Base-by-base conservation (phyloP, 495 filamentous ascomycete species). In the Penicillium cinerascens region DNA sequence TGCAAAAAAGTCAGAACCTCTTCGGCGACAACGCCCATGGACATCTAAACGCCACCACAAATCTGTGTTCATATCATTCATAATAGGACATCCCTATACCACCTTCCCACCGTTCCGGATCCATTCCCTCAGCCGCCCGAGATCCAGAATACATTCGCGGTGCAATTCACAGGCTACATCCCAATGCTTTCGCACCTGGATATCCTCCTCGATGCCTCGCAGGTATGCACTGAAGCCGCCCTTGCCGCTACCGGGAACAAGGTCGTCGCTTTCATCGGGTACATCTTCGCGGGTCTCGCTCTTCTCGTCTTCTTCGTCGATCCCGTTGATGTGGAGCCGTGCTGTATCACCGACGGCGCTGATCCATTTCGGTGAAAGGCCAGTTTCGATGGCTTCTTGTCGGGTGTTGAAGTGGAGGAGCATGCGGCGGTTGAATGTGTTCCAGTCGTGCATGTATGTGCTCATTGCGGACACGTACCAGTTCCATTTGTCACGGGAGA, bases 391-490 rank as follows among this genome's bases (percentile, higher is more conserved):
- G 20, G 77, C 66, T 9, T 70, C 68, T 62, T 88, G 80, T 13
- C 89, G 79, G 0, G 79, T 74, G 10, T 74, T 69, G 59, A 96
- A 87, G 56, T 95, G 87, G 2, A 73, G 64, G 2, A 87, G 64
- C 61, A 95, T 86, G 45, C 77, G 73, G 13, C 69, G 69, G 57
- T 87, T 84, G 67, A 85, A 93, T 0, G 47, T 58, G 45, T 81
- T 78, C 83, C 85, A 96, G 18, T 81, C 78, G n/a, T 63, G 64
- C 68, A 92, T 77, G 68, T 96, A 96, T 1, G 61, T 55, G 15
- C 76, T 66, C 74, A 95, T 89, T 10, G 78, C 72, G 1, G 67
- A 65, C 3, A 83, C 72, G 61, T 91, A 93, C 7, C 69, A 72
- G 16, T 72, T 66, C 78, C 82, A 89, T 11, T 78, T 73, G 0